Percentiles rank a stretch among this genome's conserved stretches.
Conservation (phyloP, 2,329 filamentous ascomycete species). For the Phyllosticta citribraziliensis region DNA sequence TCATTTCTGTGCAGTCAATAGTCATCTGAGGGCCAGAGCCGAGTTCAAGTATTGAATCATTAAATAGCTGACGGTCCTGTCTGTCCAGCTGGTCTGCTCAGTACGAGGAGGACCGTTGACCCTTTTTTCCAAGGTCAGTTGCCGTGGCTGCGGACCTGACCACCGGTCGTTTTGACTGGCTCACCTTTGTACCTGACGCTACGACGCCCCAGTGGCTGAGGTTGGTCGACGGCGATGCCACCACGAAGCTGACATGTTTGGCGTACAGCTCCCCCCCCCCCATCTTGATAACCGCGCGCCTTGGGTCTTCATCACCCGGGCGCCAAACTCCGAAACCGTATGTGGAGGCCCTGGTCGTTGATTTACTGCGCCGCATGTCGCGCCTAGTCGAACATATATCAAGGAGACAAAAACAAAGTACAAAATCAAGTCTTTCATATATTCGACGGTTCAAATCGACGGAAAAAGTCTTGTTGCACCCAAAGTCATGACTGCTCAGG, state of each 20-base stretch:
- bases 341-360: neutral
- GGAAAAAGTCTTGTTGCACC: neutral
- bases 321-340: neutral
- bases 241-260: neutral
- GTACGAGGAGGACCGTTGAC: neutral
- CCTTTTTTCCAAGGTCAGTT: neutral
- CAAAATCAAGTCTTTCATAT: neutral
- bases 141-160: neutral
- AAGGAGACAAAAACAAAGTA: neutral
- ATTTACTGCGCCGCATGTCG: neutral
- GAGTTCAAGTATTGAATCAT: neutral
- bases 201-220: neutral
- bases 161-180: neutral
- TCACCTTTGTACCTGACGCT: neutral
- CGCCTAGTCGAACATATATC: neutral
- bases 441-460: neutral
- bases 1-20: neutral
- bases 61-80: neutral
- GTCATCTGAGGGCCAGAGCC: neutral
- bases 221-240: neutral
- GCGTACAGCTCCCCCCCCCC: neutral
- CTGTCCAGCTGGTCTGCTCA: neutral
- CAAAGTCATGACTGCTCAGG: neutral
- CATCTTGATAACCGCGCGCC: neutral
- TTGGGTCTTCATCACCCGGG: neutral